Conservation (phyloP, 1,139 yeast genomes). For the Zygoascus sp. region DNA sequence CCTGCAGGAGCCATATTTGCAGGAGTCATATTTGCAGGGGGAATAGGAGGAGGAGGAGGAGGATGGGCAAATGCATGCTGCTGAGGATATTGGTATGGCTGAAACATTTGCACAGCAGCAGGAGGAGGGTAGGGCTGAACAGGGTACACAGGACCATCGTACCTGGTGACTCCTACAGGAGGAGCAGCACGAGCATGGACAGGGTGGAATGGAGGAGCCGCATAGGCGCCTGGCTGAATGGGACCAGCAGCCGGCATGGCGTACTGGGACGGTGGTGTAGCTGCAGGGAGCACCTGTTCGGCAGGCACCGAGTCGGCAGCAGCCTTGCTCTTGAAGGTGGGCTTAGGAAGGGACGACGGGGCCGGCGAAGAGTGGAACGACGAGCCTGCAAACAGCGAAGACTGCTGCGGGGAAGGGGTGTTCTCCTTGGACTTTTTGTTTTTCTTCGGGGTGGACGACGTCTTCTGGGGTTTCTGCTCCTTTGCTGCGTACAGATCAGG, state of each 20-base stretch:
- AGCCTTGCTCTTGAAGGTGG: slow-evolving; percentile 31
- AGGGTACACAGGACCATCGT: neutral
- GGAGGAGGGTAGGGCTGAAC: slow-evolving; percentile 10
- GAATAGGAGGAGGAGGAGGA: neutral
- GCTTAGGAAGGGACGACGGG: slow-evolving; percentile 42
- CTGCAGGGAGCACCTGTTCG: too few relatives aligned
- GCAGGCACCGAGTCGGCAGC: slow-evolving; percentile 12
- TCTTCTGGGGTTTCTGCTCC: neutral
- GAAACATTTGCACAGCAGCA: neutral
- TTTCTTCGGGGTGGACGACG: slow-evolving; percentile 14
- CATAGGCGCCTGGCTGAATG: too few relatives aligned
- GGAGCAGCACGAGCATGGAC: neutral
- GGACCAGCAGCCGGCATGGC: too few relatives aligned
- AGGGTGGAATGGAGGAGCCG: too few relatives aligned
- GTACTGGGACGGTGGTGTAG: too few relatives aligned
- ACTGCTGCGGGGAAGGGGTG: slow-evolving; percentile 1
- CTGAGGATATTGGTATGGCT: neutral
- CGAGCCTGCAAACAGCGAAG: slow-evolving; percentile 38
- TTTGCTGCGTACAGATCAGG: slow-evolving; percentile 9
- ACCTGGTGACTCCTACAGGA: neutral
- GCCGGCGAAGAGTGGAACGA: slow-evolving; percentile 43
- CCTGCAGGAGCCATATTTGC: slow-evolving; percentile 3
- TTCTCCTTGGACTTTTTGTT: slow-evolving; percentile 6
- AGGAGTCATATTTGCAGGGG: neutral
- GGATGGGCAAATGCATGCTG: neutral